A percentile compares a stretch with the other conserved stretches of the same genome.
phyloP scores from a whole-genome alignment of 1,139 yeast genomes.

The Magnusiomyces fungicola region DNA sequence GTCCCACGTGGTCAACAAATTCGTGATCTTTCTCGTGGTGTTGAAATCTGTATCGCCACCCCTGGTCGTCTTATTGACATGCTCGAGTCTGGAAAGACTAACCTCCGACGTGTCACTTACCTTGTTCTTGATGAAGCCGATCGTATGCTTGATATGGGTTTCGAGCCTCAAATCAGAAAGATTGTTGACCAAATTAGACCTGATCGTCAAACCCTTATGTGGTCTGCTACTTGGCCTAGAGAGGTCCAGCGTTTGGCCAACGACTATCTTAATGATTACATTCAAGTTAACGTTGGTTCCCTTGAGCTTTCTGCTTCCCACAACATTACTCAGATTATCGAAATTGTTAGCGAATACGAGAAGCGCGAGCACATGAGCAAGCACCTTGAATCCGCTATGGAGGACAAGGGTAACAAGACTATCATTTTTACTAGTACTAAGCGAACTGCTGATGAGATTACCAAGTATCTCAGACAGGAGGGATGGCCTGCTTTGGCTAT shows the following conservation, averaged over 20 bases:
- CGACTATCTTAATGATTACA: constrained; percentile 86
- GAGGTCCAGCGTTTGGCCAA: constrained; percentile 88
- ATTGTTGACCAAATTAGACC: constrained; percentile 94
- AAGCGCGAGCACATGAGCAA: constrained; percentile 85
- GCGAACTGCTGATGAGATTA: constrained; percentile 95
- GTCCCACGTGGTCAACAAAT: constrained; percentile 97
- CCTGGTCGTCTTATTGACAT: constrained; percentile 98
- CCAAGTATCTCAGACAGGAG: constrained; percentile 84
- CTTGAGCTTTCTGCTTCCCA: constrained; percentile 94
- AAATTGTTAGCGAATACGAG: constrained; percentile 84
- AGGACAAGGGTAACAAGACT: constrained; percentile 67
- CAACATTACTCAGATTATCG: constrained; percentile 88
- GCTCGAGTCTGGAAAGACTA: constrained; percentile 92
- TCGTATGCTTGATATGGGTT: constrained; percentile 86
- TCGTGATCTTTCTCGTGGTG: constrained; percentile 91
- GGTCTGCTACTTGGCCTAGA: constrained; percentile 99
- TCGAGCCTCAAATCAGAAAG: constrained; percentile 93
- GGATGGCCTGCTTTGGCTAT: constrained; percentile 99
- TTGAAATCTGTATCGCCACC: constrained; percentile 89
- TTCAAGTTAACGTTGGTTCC: constrained; percentile 95
- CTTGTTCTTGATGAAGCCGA: constrained; percentile 96
- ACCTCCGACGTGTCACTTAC: constrained; percentile 92
- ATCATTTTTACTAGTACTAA: constrained; percentile 91
- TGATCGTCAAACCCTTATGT: constrained; percentile 96
- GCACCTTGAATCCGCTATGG: constrained; percentile 78